Evolutionary conservation across 345 rosid genomes (phyloP).

Genomic region (Syzygium grande): DNA sequence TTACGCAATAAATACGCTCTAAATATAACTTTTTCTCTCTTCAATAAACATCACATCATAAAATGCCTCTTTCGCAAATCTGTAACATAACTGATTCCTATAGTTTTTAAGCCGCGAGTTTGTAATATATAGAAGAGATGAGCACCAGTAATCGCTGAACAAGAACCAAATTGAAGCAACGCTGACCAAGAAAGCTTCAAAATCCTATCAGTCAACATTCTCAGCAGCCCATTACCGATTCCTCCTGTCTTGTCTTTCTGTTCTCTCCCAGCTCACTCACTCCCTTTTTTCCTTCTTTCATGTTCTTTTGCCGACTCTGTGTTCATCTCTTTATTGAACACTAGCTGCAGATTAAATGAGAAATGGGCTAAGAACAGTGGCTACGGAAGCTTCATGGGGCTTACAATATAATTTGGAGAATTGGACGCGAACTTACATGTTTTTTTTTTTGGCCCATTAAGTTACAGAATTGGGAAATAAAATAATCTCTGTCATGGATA

Average conservation of each 20-base stretch:
- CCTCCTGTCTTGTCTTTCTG: background rate
- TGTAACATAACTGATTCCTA: background rate
- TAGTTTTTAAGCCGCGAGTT: background rate
- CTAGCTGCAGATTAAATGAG: background rate
- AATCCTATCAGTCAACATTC: background rate
- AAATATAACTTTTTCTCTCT: background rate
- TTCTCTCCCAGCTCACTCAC: background rate
- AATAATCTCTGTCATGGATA: background rate
- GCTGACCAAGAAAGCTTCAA: background rate
- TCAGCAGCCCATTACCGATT: background rate
- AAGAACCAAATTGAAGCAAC: background rate
- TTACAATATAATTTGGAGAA: background rate
- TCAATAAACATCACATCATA: no score
- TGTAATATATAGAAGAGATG: background rate
- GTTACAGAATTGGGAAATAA: background rate
- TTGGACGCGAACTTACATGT: background rate
- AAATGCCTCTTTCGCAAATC: background rate
- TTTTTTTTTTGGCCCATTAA: background rate
- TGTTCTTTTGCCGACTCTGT: background rate
- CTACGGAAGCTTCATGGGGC: background rate
- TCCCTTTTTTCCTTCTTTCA: background rate
- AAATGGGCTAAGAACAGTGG: background rate
- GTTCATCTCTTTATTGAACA: background rate
- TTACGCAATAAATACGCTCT: background rate
- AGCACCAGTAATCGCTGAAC: background rate